A percentile compares a stretch with the other conserved stretches of the same genome.
Evolutionary conservation across 257 asterid species (phyloP).

Genomic region (Ilex asprella): DNA sequence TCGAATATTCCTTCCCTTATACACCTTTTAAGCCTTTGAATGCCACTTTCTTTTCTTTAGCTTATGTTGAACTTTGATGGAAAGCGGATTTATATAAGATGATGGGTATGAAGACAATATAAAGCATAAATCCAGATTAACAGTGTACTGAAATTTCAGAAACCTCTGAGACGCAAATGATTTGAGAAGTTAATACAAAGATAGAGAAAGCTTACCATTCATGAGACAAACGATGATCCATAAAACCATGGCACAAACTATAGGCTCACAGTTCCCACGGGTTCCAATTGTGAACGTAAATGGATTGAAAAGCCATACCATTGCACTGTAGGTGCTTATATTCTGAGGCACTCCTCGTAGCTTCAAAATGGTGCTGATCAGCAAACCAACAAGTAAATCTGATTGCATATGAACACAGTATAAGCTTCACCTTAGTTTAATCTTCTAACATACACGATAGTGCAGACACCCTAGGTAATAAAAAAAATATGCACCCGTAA

Average conservation of each 20-base stretch:
- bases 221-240: conserved; percentile 77
- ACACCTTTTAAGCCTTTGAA: no score
- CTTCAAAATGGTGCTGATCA: conserved; percentile 63
- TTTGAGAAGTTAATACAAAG: conserved; percentile 1
- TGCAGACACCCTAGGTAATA: no score
- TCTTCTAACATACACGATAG: no score
- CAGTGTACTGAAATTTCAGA: background rate
- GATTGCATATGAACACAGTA: conserved; percentile 21
- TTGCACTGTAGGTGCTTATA: conserved; percentile 48
- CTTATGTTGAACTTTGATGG: no score
- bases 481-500: no score
- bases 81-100: no score
- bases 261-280: conserved; percentile 94
- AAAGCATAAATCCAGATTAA: background rate
- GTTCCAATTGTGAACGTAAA: conserved; percentile 97
- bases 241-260: conserved; percentile 75
- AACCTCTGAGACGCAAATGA: background rate
- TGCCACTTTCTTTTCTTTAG: no score
- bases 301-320: conserved; percentile 91
- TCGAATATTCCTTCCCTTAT: background rate
- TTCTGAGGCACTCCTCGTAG: conserved; percentile 74
- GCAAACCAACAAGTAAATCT: conserved; percentile 86
- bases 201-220: conserved; percentile 49
- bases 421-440: conserved; percentile 3
- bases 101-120: no score